These are phyloP conservation scores for Entophlyctis luteolus DNA, from an alignment of 192 early-diverging fungal genomes.

Conservation along the genomic window DNA sequence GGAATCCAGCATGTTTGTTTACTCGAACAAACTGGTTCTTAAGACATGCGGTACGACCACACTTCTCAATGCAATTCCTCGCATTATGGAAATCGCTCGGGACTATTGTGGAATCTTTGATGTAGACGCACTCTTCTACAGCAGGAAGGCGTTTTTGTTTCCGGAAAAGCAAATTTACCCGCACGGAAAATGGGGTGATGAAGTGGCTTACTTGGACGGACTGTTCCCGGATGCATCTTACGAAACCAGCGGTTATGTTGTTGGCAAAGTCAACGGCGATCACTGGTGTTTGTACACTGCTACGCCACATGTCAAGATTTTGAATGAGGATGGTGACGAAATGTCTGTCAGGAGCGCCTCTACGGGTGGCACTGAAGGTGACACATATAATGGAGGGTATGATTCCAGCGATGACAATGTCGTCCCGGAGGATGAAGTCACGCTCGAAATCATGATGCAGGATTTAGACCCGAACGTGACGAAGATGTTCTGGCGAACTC, in stretches of 20 bases:
- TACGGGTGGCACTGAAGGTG: constrained; percentile 34
- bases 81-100: constrained; percentile 78
- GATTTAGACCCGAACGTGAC: constrained; percentile 76
- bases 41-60: constrained; percentile 99
- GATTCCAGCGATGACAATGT: too few relatives aligned
- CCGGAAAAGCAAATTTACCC: constrained; percentile 84
- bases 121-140: constrained; percentile 86
- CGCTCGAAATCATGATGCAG: constrained; percentile 96
- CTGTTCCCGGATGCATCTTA: constrained; percentile 40
- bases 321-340: constrained; percentile 47
- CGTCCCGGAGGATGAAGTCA: constrained; percentile 74
- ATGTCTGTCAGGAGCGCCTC: constrained; percentile 6
- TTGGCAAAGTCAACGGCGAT: constrained; percentile 90
- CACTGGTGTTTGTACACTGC: constrained; percentile 95
- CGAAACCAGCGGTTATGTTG: constrained; percentile 75
- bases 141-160: constrained; percentile 94
- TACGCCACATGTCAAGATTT: constrained; percentile 53
- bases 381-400: constrained; percentile 26
- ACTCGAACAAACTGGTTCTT: constrained; percentile 88
- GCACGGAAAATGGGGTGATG: constrained; percentile 88
- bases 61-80: constrained; percentile 79
- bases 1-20: constrained; percentile 98
- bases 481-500: constrained; percentile 66
- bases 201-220: constrained; percentile 58
- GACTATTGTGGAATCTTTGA: constrained; percentile 58